Conservation (phyloP, 805 yeast species). For the Novakomyces olei region DNA sequence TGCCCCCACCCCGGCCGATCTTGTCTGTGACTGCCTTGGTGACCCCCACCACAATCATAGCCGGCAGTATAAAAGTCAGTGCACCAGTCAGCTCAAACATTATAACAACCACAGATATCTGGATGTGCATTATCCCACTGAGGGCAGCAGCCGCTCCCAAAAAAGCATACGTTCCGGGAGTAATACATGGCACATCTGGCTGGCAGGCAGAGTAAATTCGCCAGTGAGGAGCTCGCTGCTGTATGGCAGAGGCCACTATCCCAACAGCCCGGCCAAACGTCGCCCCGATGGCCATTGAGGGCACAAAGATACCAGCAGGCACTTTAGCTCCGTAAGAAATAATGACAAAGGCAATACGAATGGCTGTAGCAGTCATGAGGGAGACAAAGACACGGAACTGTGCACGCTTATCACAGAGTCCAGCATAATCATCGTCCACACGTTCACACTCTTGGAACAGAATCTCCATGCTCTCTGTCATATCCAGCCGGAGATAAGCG, state of each 20-base stretch:
- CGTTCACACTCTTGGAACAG: constrained; percentile 61
- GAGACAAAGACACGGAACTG: constrained; percentile 23
- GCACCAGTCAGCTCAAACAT: constrained; percentile 97
- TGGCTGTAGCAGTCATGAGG: constrained; percentile 43
- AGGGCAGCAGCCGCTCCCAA: constrained; percentile 91
- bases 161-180: constrained; percentile 88
- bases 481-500: constrained; percentile 47
- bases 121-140: constrained; percentile 81
- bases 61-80: constrained; percentile 68
- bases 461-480: constrained; percentile 88
- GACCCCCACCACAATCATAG: constrained; percentile 84
- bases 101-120: constrained; percentile 79
- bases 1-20: constrained; percentile 60
- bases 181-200: constrained; percentile 34
- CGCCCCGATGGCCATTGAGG: constrained; percentile 94
- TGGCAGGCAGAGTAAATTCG: constrained; percentile 20
- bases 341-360: constrained; percentile 50
- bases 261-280: constrained; percentile 81
- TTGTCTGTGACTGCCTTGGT: constrained; percentile 60
- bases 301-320: constrained; percentile 92
- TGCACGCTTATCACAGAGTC: constrained; percentile 8
- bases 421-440: constrained; percentile 18
- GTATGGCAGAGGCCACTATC: constrained; percentile 34
- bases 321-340: constrained; percentile 81
- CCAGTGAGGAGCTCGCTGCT: constrained; percentile 20